Base-by-base conservation (phyloP, 2,329 filamentous ascomycete genomes). In the Incumbomyces delicatus region DNA sequence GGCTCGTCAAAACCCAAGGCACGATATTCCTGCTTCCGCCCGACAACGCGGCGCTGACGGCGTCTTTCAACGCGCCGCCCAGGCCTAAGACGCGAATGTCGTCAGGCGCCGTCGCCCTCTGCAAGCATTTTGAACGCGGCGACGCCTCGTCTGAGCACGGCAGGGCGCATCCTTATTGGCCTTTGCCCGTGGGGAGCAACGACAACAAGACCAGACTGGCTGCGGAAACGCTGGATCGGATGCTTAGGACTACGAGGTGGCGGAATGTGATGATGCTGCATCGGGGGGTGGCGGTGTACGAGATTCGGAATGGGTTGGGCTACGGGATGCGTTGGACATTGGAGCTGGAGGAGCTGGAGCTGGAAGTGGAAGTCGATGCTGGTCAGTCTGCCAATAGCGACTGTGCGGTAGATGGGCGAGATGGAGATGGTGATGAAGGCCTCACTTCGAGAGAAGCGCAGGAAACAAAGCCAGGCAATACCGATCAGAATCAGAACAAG, bases 241-340 rank as follows among this genome's bases (percentile, higher is more conserved):
- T 56, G 55, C 44, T 57, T 22, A 35, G 29, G 14, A 44, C 52
- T 10, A 45, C 50, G 4, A 34, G 44, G 4, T 57, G 55, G 55
- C 51, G 38, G 50, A 57, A 57, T 42, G 51, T 57, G 37, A 57
- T 57, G 55, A 36, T 57, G 32, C 40, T 57, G 31, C 55, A 57
- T 45, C 46, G 42, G 18, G 51, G 52, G 8, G 47, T 57, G 14
- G 55, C 54, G 2, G 55, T 58, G 6, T 58, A 57, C 41, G 55
- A 58, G 42, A 51, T 58, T 12, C 47, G 55, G 38, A 54, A 55
- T 34, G 17, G 35, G n/a, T 30, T 37, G 10, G 55, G 55, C 3
- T 54, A 49, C 41, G 54, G 55, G 7, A 56, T 58, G 54, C 51
- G 54, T 16, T 57, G 55, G 55, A 57, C 55, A 1, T 42, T 55